phyloP scores from a whole-genome alignment of 2,329 filamentous ascomycete genomes.

The Trichoderma endophyticum region DNA sequence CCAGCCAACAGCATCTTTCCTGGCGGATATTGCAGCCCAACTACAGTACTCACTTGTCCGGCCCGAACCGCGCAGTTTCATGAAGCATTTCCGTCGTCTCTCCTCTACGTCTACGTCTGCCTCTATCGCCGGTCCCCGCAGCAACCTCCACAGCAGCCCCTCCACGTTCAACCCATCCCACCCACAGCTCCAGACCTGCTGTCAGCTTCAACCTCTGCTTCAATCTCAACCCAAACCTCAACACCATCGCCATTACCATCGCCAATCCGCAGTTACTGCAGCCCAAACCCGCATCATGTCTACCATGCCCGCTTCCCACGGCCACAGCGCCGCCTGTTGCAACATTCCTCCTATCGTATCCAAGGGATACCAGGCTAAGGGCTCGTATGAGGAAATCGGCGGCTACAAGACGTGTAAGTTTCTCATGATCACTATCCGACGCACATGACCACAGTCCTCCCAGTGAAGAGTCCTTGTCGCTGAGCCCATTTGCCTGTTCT shows the following conservation, averaged over 20 bases:
- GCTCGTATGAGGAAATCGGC: slow-evolving; percentile 54
- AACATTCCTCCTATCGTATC: slow-evolving; percentile 57
- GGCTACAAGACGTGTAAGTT: slow-evolving; percentile 51
- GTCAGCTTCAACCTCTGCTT: neutral
- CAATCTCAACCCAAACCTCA: neutral
- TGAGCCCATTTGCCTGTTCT: neutral
- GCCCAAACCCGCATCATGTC: slow-evolving; percentile 39
- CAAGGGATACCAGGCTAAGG: slow-evolving; percentile 53
- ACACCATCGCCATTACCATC: neutral
- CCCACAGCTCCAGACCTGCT: neutral
- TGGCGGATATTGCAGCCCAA: neutral
- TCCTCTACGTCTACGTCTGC: neutral
- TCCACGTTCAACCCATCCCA: neutral
- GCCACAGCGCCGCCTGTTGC: slow-evolving; percentile 56
- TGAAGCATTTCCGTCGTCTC: neutral
- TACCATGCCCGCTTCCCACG: slow-evolving; percentile 49
- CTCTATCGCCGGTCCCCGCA: neutral
- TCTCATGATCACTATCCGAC: neutral
- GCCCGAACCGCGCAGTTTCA: neutral
- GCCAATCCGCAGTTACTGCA: neutral
- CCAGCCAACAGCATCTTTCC: neutral
- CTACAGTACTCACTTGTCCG: neutral
- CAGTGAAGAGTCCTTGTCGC: neutral
- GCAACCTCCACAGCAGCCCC: neutral
- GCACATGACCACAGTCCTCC: neutral